These are phyloP conservation scores for Aquilaria malaccensis DNA, from an alignment of 345 rosid species.

Conservation along the genomic window DNA sequence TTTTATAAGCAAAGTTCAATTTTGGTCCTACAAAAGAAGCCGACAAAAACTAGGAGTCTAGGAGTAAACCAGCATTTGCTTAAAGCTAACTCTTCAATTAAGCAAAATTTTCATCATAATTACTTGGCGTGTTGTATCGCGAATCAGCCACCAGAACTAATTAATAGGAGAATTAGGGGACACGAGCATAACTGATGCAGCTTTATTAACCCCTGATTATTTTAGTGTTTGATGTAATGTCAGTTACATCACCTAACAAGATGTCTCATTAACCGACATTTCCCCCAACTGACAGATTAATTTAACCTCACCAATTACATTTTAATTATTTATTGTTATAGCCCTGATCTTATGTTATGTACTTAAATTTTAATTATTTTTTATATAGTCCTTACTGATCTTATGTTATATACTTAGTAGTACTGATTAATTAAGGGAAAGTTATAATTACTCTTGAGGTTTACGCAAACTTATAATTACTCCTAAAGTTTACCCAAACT, in stretches of 20 bases:
- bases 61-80: background rate
- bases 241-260: slow-evolving; percentile 12
- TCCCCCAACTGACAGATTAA: slow-evolving; percentile 20
- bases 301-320: slow-evolving; percentile 27
- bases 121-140: slow-evolving; percentile 3
- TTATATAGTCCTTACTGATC: too few species aligned
- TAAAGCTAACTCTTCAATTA: slow-evolving; percentile 1
- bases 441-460: too few species aligned
- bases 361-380: too few species aligned
- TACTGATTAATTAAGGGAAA: too few species aligned
- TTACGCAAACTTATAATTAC: too few species aligned
- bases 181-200: background rate
- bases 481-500: too few species aligned
- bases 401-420: too few species aligned
- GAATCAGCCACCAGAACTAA: background rate
- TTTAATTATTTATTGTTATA: background rate
- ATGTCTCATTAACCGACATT: background rate
- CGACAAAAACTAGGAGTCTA: too few species aligned
- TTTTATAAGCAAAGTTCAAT: too few species aligned
- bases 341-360: background rate
- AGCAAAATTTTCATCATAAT: background rate
- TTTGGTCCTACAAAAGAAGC: too few species aligned
- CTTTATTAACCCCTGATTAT: slow-evolving; percentile 1
- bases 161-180: background rate
- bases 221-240: slow-evolving; percentile 10